phyloP scores from a whole-genome alignment of 768 basidiomycete species.

The Kwoniella sp. region DNA sequence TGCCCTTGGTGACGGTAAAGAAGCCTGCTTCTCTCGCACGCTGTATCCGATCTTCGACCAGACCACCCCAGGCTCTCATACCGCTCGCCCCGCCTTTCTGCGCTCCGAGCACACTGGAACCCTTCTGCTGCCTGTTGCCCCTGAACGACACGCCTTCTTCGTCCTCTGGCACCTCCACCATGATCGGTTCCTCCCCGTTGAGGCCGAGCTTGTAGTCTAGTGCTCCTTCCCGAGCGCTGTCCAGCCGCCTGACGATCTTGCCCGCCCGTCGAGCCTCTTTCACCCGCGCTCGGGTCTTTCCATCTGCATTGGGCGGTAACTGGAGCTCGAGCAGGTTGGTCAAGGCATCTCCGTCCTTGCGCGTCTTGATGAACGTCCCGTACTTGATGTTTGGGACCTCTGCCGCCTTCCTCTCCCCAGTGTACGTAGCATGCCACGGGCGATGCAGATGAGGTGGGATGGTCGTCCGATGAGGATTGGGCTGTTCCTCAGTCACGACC shows the following conservation, averaged over 20 bases:
- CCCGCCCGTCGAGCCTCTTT: conserved; percentile 57
- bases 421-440: conserved; percentile 46
- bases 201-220: conserved; percentile 69
- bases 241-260: conserved; percentile 58
- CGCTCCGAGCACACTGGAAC: conserved; percentile 42
- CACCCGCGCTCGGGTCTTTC: conserved; percentile 37
- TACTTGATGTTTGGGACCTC: conserved; percentile 38
- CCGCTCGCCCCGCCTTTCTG: conserved; percentile 54
- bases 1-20: conserved; percentile 69
- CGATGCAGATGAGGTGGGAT: conserved; percentile 44
- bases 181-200: neutral
- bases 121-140: conserved; percentile 52
- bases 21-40: conserved; percentile 57
- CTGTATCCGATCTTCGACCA: conserved; percentile 76
- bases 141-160: conserved; percentile 30
- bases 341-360: conserved; percentile 24
- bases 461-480: conserved; percentile 32
- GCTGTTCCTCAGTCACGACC: neutral
- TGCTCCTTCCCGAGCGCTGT: conserved; percentile 65
- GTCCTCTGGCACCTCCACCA: conserved; percentile 35
- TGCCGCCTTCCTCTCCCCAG: conserved; percentile 15
- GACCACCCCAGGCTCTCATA: conserved; percentile 68
- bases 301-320: conserved; percentile 28
- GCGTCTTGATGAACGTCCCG: conserved; percentile 41
- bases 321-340: conserved; percentile 38